Conservation (phyloP, 352 stramenopile genomes). For the Phytopythium vexans region DNA sequence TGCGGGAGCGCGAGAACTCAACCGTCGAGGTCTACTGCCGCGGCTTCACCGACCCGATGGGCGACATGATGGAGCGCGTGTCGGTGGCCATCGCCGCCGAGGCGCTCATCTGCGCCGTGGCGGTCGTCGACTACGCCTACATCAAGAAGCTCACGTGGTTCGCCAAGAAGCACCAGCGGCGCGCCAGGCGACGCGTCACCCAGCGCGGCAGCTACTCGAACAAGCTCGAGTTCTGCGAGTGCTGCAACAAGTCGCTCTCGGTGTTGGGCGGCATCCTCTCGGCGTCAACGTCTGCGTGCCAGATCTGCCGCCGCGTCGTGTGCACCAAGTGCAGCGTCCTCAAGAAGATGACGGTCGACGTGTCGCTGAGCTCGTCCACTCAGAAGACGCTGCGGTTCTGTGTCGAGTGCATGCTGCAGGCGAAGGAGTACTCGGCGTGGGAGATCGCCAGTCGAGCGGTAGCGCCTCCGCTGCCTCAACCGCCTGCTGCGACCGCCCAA, state of each 20-base stretch:
- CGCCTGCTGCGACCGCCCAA: background rate
- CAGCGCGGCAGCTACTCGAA: background rate
- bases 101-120: constrained; percentile 30
- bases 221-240: constrained; percentile 10
- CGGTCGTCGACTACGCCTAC: constrained; percentile 46
- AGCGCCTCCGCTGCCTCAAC: background rate
- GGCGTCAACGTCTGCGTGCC: constrained; percentile 16
- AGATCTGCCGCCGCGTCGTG: constrained; percentile 42
- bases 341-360: constrained; percentile 59
- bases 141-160: constrained; percentile 63
- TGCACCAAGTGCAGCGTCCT: constrained; percentile 48
- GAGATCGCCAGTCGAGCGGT: constrained; percentile 23
- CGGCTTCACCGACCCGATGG: constrained; percentile 47
- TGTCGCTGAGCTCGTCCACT: constrained; percentile 20
- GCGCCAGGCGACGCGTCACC: background rate
- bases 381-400: constrained; percentile 48
- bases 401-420: constrained; percentile 38
- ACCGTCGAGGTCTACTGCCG: constrained; percentile 40
- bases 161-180: constrained; percentile 23
- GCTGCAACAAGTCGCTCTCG: constrained; percentile 25
- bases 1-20: constrained; percentile 20
- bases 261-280: constrained; percentile 18
- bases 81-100: constrained; percentile 37
- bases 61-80: constrained; percentile 41
- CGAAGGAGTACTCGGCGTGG: constrained; percentile 40